phyloP scores from a whole-genome alignment of 805 yeast genomes.

The Ogataea zsoltii region DNA sequence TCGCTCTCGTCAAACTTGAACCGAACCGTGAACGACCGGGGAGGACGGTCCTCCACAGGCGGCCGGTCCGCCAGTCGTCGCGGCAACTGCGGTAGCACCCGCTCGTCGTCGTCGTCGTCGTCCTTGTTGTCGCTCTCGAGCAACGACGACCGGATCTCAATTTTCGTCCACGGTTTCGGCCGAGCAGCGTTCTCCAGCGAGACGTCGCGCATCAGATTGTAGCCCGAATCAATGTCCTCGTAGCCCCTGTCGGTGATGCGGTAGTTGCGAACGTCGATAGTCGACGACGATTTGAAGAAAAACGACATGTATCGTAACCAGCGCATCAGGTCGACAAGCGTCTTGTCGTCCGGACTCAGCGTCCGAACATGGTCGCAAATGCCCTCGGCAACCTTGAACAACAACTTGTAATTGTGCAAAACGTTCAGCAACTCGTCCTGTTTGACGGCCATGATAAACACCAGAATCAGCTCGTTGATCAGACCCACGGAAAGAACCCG shows the following conservation, averaged over 20 bases:
- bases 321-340: constrained; percentile 23
- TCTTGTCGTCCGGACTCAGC: constrained; percentile 16
- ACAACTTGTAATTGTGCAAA: constrained; percentile 27
- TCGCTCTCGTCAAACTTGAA: constrained; percentile 25
- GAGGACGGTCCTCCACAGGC: constrained; percentile 33
- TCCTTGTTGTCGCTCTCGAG: constrained; percentile 17
- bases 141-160: constrained; percentile 26
- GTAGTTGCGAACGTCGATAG: constrained; percentile 49
- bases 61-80: constrained; percentile 27
- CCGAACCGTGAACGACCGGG: constrained; percentile 31
- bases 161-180: constrained; percentile 24
- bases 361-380: constrained; percentile 19
- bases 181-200: constrained; percentile 28
- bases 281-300: constrained; percentile 49
- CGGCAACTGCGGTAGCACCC: constrained; percentile 18
- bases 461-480: constrained; percentile 28
- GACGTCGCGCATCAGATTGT: constrained; percentile 30
- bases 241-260: constrained; percentile 44
- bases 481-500: constrained; percentile 23
- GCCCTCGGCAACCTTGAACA: constrained; percentile 28
- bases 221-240: constrained; percentile 39
- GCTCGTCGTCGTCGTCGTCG: constrained; percentile 18
- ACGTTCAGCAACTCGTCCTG: constrained; percentile 33
- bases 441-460: constrained; percentile 30
- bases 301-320: constrained; percentile 38